phyloP scores from a whole-genome alignment of 169 alveolate species.

The Perkinsus chesapeaki region DNA sequence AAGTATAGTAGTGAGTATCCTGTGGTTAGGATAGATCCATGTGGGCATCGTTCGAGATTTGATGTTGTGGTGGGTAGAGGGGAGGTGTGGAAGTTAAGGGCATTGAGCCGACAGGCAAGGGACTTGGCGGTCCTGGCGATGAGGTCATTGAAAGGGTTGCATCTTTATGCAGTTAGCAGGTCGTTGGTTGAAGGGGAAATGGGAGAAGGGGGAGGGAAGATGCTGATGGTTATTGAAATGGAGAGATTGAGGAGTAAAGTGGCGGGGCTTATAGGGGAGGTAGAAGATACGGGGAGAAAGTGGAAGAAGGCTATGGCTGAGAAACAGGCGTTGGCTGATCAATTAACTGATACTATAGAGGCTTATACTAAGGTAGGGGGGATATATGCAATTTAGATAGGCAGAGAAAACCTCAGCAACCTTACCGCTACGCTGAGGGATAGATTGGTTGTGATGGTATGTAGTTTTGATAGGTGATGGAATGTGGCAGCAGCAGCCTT shows the following conservation, averaged over 20 bases:
- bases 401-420: no score
- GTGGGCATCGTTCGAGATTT: background rate
- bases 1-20: background rate
- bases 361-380: background rate
- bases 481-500: background rate
- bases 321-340: background rate
- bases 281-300: background rate
- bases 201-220: background rate
- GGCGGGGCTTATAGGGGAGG: background rate
- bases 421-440: no score
- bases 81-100: background rate
- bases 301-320: background rate
- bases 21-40: background rate
- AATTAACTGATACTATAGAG: background rate
- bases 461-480: conserved; percentile 3
- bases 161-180: background rate
- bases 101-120: background rate
- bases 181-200: background rate
- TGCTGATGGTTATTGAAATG: background rate
- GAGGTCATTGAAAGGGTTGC: background rate
- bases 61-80: background rate
- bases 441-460: no score
- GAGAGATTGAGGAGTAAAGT: background rate
- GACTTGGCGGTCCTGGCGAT: background rate
- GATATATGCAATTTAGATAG: no score